Evolutionary conservation across 768 basidiomycete genomes (phyloP), one percentile per base, ranked within the genome.

Genomic region (Termitomyces sp.): DNA sequence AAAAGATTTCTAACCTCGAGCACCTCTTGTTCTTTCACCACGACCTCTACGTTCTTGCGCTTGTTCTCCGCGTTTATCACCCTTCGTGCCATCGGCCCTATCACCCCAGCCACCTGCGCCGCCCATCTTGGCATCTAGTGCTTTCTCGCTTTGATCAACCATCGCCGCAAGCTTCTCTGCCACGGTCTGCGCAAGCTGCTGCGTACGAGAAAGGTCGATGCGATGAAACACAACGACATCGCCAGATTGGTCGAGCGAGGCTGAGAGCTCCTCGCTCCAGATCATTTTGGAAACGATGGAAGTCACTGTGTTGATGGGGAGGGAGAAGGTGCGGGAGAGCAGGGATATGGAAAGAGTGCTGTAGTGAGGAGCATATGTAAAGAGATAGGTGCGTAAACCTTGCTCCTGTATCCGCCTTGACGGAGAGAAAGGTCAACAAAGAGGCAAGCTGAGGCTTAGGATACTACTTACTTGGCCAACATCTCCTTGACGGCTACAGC

Each of bases 251-350:
- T 98, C 97, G 55, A 98, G 79, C 16, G 95, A 95, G 3, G 96
- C 97, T 1, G 89, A 80, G 12, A 99, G 79, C 68, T 98, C 95
- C 67, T 98, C 97, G 67, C 82, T 93, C 93, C 95, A 98, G 65
- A 98, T 97, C 97, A 99, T 98, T 74, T 95, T 93, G 27, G 93
- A 95, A 40, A 98, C 91, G 63, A 97, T 86, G 13, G 94, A 93
- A 8, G 89, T 93, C 4, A 98, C 93, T 4, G 87, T 77, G 42
- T 89, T 83, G 49, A 88, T 73, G 4, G 95, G 83, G 32, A 98
- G 79, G 9, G 87, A 87, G 77, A 98, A 98, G 1, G 93, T 95
- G 47, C 84, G 81, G 10, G 95, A 88, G 34, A 99, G 85, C 52
- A 95, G 82, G 0, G 87, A 82, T 45, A 99, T 82, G 1, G 97